A percentile compares a stretch with the other conserved stretches of the same genome.
Conservation (phyloP, 805 yeast genomes). For the Wickerhamiella vanderwaltii region DNA sequence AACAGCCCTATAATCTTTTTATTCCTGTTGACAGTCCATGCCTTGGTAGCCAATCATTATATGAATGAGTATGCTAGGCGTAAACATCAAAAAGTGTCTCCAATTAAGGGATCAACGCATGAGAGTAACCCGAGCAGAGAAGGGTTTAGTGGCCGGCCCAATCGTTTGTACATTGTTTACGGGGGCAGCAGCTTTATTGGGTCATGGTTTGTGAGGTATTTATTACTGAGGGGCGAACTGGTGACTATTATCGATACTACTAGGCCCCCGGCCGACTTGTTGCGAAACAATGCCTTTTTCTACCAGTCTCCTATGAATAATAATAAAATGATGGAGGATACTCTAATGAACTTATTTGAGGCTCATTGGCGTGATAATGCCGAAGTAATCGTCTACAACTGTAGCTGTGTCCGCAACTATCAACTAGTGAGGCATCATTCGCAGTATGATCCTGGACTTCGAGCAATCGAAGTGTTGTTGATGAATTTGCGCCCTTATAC, state of each 20-base stretch:
- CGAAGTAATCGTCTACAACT: slow-evolving; percentile 19
- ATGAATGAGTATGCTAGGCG: slow-evolving; percentile 2
- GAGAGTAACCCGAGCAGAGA: slow-evolving; percentile 16
- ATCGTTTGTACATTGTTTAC: slow-evolving; percentile 20
- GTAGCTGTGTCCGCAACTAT: slow-evolving; percentile 18
- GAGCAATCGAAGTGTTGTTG: slow-evolving; percentile 17
- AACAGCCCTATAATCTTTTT: too few species aligned
- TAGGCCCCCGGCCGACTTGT: slow-evolving; percentile 22
- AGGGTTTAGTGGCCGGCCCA: slow-evolving; percentile 9
- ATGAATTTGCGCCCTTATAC: slow-evolving; percentile 11
- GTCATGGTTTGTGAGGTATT: slow-evolving; percentile 25
- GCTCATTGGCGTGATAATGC: slow-evolving; percentile 8
- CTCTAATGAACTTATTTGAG: slow-evolving; percentile 11
- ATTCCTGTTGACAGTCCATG: not conserved
- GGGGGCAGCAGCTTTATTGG: slow-evolving; percentile 27
- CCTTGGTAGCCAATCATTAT: slow-evolving; percentile 2
- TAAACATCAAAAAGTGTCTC: not conserved
- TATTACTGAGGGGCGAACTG: slow-evolving; percentile 21
- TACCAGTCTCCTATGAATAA: slow-evolving; percentile 15
- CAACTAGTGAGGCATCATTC: slow-evolving; percentile 9
- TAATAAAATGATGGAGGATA: slow-evolving; percentile 13
- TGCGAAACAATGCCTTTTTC: slow-evolving; percentile 20
- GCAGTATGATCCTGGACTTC: slow-evolving; percentile 24
- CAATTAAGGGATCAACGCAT: slow-evolving; percentile 12
- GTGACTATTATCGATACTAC: slow-evolving; percentile 19